These are phyloP conservation scores for Arthroderma sp. DNA, from an alignment of 2,329 filamentous ascomycete genomes.

Conservation along the genomic window DNA sequence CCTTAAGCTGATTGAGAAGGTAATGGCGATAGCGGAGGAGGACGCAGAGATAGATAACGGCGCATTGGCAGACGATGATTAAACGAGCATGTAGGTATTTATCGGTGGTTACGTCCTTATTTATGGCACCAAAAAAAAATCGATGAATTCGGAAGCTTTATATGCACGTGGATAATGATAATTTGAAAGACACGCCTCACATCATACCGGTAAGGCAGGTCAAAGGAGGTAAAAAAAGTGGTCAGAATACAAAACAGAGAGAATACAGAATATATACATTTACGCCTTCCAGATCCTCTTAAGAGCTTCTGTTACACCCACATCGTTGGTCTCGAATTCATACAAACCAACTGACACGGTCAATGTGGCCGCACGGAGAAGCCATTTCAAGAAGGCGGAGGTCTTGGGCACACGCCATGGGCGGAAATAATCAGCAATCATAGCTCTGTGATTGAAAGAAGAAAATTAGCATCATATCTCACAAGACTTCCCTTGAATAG, in stretches of 20 bases:
- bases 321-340: constrained; percentile 98
- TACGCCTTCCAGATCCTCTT: constrained; percentile 77
- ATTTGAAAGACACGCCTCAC: not conserved
- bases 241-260: not conserved
- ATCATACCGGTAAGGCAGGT: not conserved
- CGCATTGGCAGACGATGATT: not conserved
- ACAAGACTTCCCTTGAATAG: not conserved
- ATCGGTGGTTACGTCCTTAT: not conserved
- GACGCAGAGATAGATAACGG: constrained; percentile 33
- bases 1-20: constrained; percentile 73
- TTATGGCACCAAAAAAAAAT: not conserved
- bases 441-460: constrained; percentile 36
- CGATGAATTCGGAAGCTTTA: constrained; percentile 1
- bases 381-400: constrained; percentile 60
- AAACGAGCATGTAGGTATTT: not conserved
- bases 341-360: constrained; percentile 80
- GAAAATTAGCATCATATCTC: not conserved
- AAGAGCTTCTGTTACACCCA: constrained; percentile 80
- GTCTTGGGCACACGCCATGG: constrained; percentile 54
- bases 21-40: constrained; percentile 62
- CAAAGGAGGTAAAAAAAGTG: not conserved
- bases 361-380: constrained; percentile 64
- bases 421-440: constrained; percentile 87
- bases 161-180: not conserved
- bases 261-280: constrained; percentile 15